phyloP scores from a whole-genome alignment of 164 flowering plant species.

The Chloranthus sessilifolius region DNA sequence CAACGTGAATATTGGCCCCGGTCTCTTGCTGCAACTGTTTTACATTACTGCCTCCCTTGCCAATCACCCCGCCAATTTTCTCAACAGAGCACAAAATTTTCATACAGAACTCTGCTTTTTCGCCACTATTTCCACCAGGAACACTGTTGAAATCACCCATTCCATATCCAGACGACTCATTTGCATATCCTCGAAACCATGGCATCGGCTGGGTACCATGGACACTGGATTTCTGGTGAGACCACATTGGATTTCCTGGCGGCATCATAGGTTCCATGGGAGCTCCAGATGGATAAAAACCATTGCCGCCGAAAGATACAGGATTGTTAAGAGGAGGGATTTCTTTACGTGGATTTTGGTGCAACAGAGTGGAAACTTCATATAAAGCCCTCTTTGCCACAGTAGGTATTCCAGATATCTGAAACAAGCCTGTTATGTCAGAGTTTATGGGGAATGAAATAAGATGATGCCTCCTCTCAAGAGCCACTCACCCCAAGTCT shows the following conservation, averaged over 20 bases:
- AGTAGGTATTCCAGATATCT: conserved; percentile 53
- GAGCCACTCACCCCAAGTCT: conserved; percentile 7
- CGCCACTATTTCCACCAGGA: conserved; percentile 31
- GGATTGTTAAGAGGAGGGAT: conserved; percentile 36
- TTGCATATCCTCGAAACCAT: conserved; percentile 38
- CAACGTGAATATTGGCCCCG: conserved; percentile 60
- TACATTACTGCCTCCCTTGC: conserved; percentile 62
- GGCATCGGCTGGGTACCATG: conserved; percentile 41
- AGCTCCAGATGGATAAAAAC: conserved; percentile 36
- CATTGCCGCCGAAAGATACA: conserved; percentile 24
- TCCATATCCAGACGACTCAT: conserved; percentile 27
- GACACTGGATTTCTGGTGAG: conserved; percentile 27
- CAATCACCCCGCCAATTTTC: conserved; percentile 71
- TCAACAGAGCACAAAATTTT: conserved; percentile 60
- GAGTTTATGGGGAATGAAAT: conserved; percentile 2
- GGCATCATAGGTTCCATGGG: conserved; percentile 32
- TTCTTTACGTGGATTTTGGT: conserved; percentile 66
- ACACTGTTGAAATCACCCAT: conserved; percentile 31
- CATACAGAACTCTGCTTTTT: conserved; percentile 52
- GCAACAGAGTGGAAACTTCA: conserved; percentile 58
- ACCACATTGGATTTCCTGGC: conserved; percentile 38
- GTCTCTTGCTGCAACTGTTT: conserved; percentile 57
- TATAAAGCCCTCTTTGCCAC: conserved; percentile 50
- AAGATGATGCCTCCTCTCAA: conserved; percentile 8
- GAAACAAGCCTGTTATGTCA: too few relatives aligned